Evolutionary conservation across 495 filamentous ascomycete genomes (phyloP).

Genomic region (Xylaria acuta): DNA sequence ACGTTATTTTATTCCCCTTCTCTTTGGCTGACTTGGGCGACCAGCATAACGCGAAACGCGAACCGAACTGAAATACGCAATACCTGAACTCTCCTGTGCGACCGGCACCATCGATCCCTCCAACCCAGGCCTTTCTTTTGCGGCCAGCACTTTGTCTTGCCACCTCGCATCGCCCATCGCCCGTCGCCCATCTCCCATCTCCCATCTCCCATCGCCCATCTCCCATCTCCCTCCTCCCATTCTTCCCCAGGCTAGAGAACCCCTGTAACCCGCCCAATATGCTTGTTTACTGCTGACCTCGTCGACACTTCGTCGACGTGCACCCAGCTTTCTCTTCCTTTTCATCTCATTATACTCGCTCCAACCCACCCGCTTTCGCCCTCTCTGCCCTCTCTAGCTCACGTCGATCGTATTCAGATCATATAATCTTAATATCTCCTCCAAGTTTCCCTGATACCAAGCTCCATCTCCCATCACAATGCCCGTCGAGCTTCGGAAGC

Average conservation of each 20-base stretch:
- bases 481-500: conserved; percentile 74
- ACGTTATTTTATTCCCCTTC: conserved; percentile 14
- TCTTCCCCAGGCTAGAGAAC: conserved; percentile 22
- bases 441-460: background rate
- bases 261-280: conserved; percentile 26
- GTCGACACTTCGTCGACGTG: conserved; percentile 19
- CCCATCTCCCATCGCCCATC: background rate
- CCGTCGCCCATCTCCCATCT: background rate
- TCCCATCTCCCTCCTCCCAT: too few relatives aligned
- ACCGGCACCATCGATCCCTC: conserved; percentile 19
- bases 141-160: conserved; percentile 6
- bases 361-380: background rate
- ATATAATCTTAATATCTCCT: conserved; percentile 18
- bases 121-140: conserved; percentile 17
- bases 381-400: background rate
- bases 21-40: conserved; percentile 23
- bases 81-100: conserved; percentile 22
- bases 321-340: conserved; percentile 9
- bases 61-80: conserved; percentile 26
- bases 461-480: conserved; percentile 36
- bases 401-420: background rate
- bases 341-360: background rate
- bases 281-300: conserved; percentile 29
- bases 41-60: conserved; percentile 31
- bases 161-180: background rate